Conservation (phyloP, 2,329 filamentous ascomycete genomes). For the Torrubiella hemipterigena region DNA sequence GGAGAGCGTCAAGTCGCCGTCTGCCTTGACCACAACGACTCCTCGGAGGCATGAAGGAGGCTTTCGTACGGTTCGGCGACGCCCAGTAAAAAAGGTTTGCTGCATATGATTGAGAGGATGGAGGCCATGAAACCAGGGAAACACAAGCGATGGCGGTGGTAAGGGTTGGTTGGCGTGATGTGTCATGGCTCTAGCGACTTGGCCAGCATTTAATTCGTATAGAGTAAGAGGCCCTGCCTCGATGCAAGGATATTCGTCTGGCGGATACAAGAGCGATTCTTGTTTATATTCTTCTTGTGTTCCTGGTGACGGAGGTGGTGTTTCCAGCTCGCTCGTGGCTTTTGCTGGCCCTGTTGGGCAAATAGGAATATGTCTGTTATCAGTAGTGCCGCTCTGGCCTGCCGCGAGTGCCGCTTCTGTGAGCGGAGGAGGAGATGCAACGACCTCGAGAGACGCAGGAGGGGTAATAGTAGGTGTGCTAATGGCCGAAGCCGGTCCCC, state of each 20-base stretch:
- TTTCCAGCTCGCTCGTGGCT: constrained; percentile 40
- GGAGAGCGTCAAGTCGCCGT: constrained; percentile 60
- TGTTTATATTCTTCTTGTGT: constrained; percentile 41
- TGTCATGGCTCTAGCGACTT: constrained; percentile 62
- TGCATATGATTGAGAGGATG: constrained; percentile 84
- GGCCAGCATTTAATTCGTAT: constrained; percentile 59
- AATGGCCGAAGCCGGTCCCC: constrained; percentile 28
- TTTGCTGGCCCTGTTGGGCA: constrained; percentile 67
- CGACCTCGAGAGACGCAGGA: constrained; percentile 27
- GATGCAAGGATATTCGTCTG: constrained; percentile 44
- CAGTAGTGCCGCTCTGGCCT: constrained; percentile 17
- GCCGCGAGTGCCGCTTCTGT: constrained; percentile 15
- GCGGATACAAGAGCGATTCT: constrained; percentile 64
- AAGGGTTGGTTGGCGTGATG: constrained; percentile 68
- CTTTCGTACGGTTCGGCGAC: constrained; percentile 57
- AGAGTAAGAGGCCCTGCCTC: constrained; percentile 45
- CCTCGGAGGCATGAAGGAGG: constrained; percentile 64
- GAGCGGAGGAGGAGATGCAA: constrained; percentile 11
- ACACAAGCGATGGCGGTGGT: constrained; percentile 74
- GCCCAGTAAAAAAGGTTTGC: constrained; percentile 74
- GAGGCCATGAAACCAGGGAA: constrained; percentile 91
- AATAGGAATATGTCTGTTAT: constrained; percentile 78
- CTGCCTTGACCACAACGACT: constrained; percentile 79
- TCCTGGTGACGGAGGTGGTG: constrained; percentile 55
- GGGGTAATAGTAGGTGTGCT: constrained; percentile 19